A percentile compares a stretch with the other conserved stretches of the same genome.
Evolutionary conservation across 345 rosid genomes (phyloP).

Genomic region (Toxicodendron radicans): DNA sequence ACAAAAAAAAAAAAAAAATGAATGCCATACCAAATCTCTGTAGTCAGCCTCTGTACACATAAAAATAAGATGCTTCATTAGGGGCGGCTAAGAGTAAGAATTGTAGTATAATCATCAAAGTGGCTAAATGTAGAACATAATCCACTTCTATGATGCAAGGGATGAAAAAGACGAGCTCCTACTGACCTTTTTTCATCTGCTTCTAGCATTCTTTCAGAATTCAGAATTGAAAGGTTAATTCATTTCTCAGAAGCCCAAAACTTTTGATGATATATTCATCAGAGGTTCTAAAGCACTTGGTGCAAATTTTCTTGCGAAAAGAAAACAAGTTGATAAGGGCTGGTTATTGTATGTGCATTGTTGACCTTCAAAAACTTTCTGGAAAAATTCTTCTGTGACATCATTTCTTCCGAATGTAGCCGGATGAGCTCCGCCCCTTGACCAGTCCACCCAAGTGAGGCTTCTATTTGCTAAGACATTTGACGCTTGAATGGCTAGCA

Average conservation of each 20-base stretch:
- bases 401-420: slow-evolving; percentile 82
- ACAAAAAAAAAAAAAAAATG: too few species aligned
- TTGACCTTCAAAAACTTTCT: slow-evolving; percentile 35
- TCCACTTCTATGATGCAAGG: slow-evolving; percentile 9
- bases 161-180: slow-evolving; percentile 4
- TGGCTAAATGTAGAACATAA: neutral
- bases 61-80: slow-evolving; percentile 5
- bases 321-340: slow-evolving; percentile 48
- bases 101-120: neutral
- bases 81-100: too few species aligned
- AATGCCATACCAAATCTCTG: neutral
- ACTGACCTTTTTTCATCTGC: neutral
- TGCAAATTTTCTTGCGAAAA: slow-evolving; percentile 82
- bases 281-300: slow-evolving; percentile 77
- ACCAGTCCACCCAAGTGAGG: slow-evolving; percentile 97
- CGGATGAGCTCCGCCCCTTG: slow-evolving; percentile 92
- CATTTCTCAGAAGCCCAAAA: slow-evolving; percentile 37
- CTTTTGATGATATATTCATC: slow-evolving; percentile 44
- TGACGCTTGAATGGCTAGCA: slow-evolving; percentile 72
- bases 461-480: slow-evolving; percentile 73
- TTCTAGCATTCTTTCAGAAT: neutral
- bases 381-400: slow-evolving; percentile 65
- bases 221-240: neutral
- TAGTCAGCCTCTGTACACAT: slow-evolving; percentile 25
- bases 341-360: slow-evolving; percentile 62